phyloP scores from a whole-genome alignment of 345 rosid species.

The Heritiera fomes region DNA sequence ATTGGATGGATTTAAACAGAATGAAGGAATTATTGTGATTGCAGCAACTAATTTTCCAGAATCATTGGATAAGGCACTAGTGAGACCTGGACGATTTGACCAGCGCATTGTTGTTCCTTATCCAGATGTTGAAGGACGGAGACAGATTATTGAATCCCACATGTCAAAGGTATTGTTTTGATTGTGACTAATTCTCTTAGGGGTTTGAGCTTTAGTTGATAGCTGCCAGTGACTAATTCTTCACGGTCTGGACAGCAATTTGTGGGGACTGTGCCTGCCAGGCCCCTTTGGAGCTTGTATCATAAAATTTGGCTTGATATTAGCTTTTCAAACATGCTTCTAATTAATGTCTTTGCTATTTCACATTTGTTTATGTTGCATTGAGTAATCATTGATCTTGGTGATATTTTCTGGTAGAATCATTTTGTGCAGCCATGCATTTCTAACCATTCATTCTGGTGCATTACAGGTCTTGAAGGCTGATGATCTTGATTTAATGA shows the following conservation, averaged over 20 bases:
- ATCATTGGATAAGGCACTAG: slow-evolving; percentile 91
- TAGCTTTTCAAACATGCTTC: slow-evolving; percentile 4
- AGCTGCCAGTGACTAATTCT: not conserved
- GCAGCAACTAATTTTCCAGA: slow-evolving; percentile 97
- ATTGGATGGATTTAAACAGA: slow-evolving; percentile 96
- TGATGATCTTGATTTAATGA: slow-evolving; percentile 91
- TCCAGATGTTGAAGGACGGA: slow-evolving; percentile 96
- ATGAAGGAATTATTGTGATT: slow-evolving; percentile 93
- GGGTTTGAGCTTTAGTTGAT: slow-evolving; percentile 13
- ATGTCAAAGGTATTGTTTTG: slow-evolving; percentile 80
- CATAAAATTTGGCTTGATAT: slow-evolving; percentile 20
- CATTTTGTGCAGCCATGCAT: not conserved
- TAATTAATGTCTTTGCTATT: not conserved
- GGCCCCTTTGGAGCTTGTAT: slow-evolving; percentile 45
- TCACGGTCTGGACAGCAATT: not conserved
- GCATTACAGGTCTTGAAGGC: slow-evolving; percentile 72
- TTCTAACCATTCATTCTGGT: slow-evolving; percentile 14
- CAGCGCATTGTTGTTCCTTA: slow-evolving; percentile 90
- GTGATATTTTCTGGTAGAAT: slow-evolving; percentile 13
- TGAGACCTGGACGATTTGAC: slow-evolving; percentile 97
- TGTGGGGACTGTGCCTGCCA: not conserved
- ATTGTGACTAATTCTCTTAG: slow-evolving; percentile 26
- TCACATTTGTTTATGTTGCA: not conserved
- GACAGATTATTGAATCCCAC: slow-evolving; percentile 92
- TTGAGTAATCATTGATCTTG: not conserved